phyloP scores from a whole-genome alignment of 2,329 filamentous ascomycete genomes.

The Diplodia intermedia region DNA sequence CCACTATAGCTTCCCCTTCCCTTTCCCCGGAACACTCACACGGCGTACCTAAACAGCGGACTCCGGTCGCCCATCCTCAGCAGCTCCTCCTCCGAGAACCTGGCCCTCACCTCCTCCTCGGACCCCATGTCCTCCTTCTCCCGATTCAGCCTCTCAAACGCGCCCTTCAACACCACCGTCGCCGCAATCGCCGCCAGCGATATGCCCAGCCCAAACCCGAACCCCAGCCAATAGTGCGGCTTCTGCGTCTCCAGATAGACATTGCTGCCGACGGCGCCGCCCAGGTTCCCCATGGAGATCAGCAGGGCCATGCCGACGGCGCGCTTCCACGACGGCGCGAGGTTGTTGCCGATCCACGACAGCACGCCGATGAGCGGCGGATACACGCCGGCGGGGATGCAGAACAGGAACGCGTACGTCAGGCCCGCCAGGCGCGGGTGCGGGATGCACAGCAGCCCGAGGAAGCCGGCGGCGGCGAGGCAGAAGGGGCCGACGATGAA shows the following conservation, averaged over 20 bases:
- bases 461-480: slow-evolving; percentile 42
- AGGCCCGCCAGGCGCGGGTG: background rate
- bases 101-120: slow-evolving; percentile 45
- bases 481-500: slow-evolving; percentile 41
- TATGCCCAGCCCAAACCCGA: slow-evolving; percentile 44
- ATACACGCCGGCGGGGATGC: slow-evolving; percentile 42
- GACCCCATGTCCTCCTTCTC: slow-evolving; percentile 42
- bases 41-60: slow-evolving; percentile 49
- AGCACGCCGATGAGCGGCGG: slow-evolving; percentile 2
- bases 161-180: slow-evolving; percentile 40
- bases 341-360: slow-evolving; percentile 47
- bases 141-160: slow-evolving; percentile 45
- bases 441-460: slow-evolving; percentile 3
- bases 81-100: slow-evolving; percentile 47
- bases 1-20: too few relatives aligned
- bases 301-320: slow-evolving; percentile 44
- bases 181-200: slow-evolving; percentile 38
- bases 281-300: slow-evolving; percentile 42
- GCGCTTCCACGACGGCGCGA: slow-evolving; percentile 51
- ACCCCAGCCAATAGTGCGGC: slow-evolving; percentile 47
- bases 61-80: slow-evolving; percentile 49
- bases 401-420: slow-evolving; percentile 52
- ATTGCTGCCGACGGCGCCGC: slow-evolving; percentile 44
- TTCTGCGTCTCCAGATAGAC: slow-evolving; percentile 48
- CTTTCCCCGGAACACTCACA: background rate